These are phyloP conservation scores for Pyrus bretschneideri DNA, from an alignment of 306 rosid genomes.

Conservation along the genomic window DNA sequence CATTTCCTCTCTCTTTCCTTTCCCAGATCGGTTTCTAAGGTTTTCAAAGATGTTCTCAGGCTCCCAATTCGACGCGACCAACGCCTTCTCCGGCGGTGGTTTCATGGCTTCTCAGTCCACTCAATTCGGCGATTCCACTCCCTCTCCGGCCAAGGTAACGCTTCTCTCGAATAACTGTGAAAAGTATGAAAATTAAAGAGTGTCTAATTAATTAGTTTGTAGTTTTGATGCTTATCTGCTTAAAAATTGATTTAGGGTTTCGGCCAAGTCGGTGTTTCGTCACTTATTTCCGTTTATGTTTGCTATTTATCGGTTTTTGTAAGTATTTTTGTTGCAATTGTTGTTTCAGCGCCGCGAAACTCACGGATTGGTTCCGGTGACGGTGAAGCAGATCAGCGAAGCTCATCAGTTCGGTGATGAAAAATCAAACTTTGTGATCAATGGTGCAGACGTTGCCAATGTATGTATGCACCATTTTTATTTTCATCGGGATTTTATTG, in stretches of 20 bases:
- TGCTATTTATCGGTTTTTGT: background rate
- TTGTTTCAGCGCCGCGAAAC: conserved; percentile 48
- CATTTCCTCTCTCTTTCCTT: background rate
- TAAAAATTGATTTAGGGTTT: background rate
- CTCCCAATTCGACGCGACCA: conserved; percentile 54
- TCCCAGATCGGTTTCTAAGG: conserved; percentile 5
- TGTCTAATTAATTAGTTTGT: background rate
- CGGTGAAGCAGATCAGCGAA: conserved; percentile 87
- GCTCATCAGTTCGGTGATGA: conserved; percentile 80
- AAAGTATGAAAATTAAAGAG: background rate
- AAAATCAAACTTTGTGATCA: conserved; percentile 63
- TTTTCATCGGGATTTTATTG: background rate
- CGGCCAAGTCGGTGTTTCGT: background rate
- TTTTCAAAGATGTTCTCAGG: conserved; percentile 58
- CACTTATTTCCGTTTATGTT: background rate
- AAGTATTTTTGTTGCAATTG: background rate
- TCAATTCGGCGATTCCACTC: conserved; percentile 46
- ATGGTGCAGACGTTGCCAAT: conserved; percentile 69
- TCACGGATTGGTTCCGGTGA: conserved; percentile 77
- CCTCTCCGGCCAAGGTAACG: conserved; percentile 47
- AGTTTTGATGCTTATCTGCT: background rate
- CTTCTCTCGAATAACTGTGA: background rate
- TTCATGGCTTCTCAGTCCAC: conserved; percentile 52
- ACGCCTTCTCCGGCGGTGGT: conserved; percentile 61
- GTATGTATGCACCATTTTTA: conserved; percentile 25